phyloP scores from a whole-genome alignment of 257 asterid genomes.

The Henckelia pumila region DNA sequence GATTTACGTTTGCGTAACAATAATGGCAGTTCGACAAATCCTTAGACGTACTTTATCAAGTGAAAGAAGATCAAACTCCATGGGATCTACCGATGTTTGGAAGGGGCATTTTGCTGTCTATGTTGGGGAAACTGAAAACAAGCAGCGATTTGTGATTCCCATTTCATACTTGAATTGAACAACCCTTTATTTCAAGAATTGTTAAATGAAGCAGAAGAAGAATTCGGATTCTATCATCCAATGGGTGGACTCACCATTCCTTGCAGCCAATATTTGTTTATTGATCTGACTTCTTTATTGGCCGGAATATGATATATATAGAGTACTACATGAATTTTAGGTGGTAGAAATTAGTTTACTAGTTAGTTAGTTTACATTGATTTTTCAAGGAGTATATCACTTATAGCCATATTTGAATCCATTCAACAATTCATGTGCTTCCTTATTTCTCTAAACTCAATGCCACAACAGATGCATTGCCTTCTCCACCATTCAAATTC shows the following conservation, averaged over 20 bases:
- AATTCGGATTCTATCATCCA: conserved; percentile 28
- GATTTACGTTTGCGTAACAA: not conserved
- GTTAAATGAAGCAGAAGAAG: conserved; percentile 22
- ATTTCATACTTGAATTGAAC: conserved; percentile 19
- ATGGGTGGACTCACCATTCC: conserved; percentile 50
- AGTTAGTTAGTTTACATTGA: no score
- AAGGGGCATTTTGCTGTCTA: conserved; percentile 25
- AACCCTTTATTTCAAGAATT: conserved; percentile 25
- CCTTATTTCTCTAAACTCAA: no score
- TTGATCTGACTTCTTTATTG: conserved; percentile 30
- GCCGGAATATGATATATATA: not conserved
- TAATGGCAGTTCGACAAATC: conserved; percentile 20
- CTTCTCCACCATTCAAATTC: no score
- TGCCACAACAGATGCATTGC: no score
- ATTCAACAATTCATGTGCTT: no score
- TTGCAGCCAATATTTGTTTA: conserved; percentile 41
- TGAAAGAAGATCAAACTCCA: conserved; percentile 13
- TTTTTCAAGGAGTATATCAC: no score
- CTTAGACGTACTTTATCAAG: conserved; percentile 21
- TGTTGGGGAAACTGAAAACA: conserved; percentile 13
- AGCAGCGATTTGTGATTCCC: conserved; percentile 20
- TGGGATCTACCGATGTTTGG: conserved; percentile 3
- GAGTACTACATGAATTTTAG: not conserved
- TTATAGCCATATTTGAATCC: no score
- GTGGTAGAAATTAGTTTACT: no score